Evolutionary conservation across 2,329 filamentous ascomycete species (phyloP), one percentile per base, ranked within the genome.

Genomic region (Pyrenophora seminiperda): DNA sequence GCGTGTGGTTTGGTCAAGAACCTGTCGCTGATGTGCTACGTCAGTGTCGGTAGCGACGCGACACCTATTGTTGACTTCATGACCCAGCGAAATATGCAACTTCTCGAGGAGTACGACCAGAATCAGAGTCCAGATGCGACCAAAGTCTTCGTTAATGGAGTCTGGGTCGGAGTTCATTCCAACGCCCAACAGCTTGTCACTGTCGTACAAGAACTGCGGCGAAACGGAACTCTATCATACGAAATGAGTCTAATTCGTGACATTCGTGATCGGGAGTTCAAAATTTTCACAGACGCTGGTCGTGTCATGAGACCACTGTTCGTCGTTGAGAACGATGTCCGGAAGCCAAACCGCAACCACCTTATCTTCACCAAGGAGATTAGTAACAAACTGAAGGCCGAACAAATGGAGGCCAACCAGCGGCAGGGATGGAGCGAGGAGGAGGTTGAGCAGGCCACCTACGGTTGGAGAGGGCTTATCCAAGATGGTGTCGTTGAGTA

Each of bases 1-100:
- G 94, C 94, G 75, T 99, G 94, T 78, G 94, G 94, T 77, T 80
- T 99, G 58, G 94, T 99, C 75, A 99, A 99, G 81, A 99, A 99
- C 68, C 71, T 99, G 71, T 92, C 94, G 5, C 81, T 99, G 43
- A 97, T 99, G 93, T 97, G 94, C 71, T 97, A 96, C 66, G 92
- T 99, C 68, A 97, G 91, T 66, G 92, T 97, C 41, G 93, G 93
- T 65, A 95, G 91, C 22, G 91, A 92, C 13, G 90, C 90, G 14
- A 89, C 93, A 49, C 92, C 93, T 2, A 89, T 97, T 63, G 85
- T 93, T 31, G 90, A 96, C 63, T 99, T 96, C 77, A 94, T 99
- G 90, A 90, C 93, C 62, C 89, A 93, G 62, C 83, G 92, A 58
- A 92, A 93, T 67, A 97, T 99, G 91, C 93, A 97, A 69, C 85